A percentile compares a stretch with the other conserved stretches of the same genome.
Evolutionary conservation across 106 monocot genomes (phyloP).

Genomic region (Dactylorhiza incarnata): DNA sequence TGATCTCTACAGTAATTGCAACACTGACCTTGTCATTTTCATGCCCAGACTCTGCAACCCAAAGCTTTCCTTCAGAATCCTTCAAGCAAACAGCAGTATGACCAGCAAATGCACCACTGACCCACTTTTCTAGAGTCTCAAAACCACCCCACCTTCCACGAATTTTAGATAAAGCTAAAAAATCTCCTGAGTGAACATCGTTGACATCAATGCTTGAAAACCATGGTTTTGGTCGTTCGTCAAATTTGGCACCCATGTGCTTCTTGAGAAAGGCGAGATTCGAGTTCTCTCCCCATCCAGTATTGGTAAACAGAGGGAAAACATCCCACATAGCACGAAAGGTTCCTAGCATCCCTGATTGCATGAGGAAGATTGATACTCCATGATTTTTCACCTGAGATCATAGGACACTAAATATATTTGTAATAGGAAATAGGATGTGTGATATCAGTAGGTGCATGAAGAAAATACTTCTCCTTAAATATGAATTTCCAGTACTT

Average conservation of each 20-base stretch:
- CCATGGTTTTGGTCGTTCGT: slow-evolving; percentile 67
- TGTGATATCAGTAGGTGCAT: background rate
- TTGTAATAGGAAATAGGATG: background rate
- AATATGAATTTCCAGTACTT: slow-evolving; percentile 14
- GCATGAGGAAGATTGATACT: slow-evolving; percentile 59
- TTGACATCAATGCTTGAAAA: slow-evolving; percentile 53
- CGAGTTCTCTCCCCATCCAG: slow-evolving; percentile 63
- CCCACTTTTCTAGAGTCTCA: slow-evolving; percentile 88
- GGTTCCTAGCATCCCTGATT: slow-evolving; percentile 77
- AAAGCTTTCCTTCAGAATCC: slow-evolving; percentile 80
- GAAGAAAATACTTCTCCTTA: background rate
- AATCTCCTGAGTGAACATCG: slow-evolving; percentile 81
- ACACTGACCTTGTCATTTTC: slow-evolving; percentile 65
- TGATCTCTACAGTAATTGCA: background rate
- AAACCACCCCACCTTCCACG: slow-evolving; percentile 87
- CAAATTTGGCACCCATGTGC: slow-evolving; percentile 76
- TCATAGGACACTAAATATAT: background rate
- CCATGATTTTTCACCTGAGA: slow-evolving; percentile 62
- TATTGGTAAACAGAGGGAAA: slow-evolving; percentile 66
- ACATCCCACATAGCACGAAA: slow-evolving; percentile 79
- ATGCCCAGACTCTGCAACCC: slow-evolving; percentile 83
- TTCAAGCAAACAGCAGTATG: slow-evolving; percentile 65
- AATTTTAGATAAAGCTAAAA: slow-evolving; percentile 70
- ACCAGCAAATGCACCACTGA: slow-evolving; percentile 73
- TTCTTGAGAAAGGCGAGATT: slow-evolving; percentile 75